These are phyloP conservation scores for Bathelium albidoporum DNA, from an alignment of 495 filamentous ascomycete species.

Conservation along the genomic window DNA sequence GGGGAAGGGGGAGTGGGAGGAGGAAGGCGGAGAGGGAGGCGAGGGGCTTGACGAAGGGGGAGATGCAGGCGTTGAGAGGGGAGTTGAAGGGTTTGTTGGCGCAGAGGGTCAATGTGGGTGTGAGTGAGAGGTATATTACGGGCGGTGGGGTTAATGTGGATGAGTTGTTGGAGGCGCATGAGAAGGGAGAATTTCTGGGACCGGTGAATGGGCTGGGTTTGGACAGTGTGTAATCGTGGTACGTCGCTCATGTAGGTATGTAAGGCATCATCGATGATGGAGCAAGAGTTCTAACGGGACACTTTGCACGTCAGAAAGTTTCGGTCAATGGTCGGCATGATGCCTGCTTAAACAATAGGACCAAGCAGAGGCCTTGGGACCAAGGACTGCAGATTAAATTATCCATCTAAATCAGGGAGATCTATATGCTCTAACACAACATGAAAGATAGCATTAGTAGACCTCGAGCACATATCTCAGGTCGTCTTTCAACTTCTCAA, in stretches of 20 bases:
- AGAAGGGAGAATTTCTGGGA: constrained; percentile 52
- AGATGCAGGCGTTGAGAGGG: constrained; percentile 50
- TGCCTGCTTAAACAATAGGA: no score
- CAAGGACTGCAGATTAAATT: no score
- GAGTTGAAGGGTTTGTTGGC: constrained; percentile 57
- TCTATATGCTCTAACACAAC: no score
- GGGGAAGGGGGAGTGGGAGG: constrained; percentile 55
- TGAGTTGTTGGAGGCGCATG: constrained; percentile 55
- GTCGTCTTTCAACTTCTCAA: constrained; percentile 91
- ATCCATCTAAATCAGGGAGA: no score
- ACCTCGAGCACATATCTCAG: constrained; percentile 93
- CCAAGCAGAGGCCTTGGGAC: no score
- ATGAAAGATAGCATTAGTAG: no score
- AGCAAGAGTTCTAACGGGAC: no score
- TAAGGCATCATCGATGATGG: no score
- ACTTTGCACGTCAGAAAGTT: no score
- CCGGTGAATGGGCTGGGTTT: constrained; percentile 45
- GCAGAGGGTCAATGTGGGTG: constrained; percentile 77
- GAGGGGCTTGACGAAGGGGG: constrained; percentile 54
- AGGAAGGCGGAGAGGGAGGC: constrained; percentile 66
- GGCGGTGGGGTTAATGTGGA: constrained; percentile 72
- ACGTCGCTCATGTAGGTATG: no score
- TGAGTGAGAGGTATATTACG: constrained; percentile 83
- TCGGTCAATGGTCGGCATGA: no score
- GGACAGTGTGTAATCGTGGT: no score